Base-by-base conservation (phyloP, 805 yeast species). In the Ogataea glucozyma region DNA sequence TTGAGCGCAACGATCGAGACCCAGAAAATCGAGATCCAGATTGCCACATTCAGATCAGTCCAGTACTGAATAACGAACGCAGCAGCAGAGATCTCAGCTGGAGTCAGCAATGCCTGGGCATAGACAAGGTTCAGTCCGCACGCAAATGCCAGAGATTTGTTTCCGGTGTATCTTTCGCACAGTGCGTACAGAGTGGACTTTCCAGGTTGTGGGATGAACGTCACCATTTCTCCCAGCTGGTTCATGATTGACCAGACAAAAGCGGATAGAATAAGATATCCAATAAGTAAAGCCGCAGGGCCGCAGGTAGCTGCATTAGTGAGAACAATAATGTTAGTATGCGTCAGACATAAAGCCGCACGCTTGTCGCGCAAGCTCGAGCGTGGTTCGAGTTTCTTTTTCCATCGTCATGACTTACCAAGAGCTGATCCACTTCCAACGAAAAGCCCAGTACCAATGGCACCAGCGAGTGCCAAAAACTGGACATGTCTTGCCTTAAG, bases 381-480 rank as follows among this genome's bases (percentile, higher is more conserved):
- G 26, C 26, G 26, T 22, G 26, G 26, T 22, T 7, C 26, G 7
- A 70, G 54, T 2, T 13, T 14, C 23, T 14, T 21, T 17, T 13
- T 21, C 19, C 22, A 6, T 18, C 34, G 23, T 7, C 7, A 4
- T 33, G 12, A 34, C 38, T 34, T 34, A 34, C 38, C 42, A 4
- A 48, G 37, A 16, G 52, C 72, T 9, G 69, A 64, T 30, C 79
- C 79, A n/a, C 74, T 66, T 46, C 79, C 79, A 36, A 76, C 67
- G 44, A 75, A 72, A 36, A 75, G 62, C 35, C 79, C 80, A 12
- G 87, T 81, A 59, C 89, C 89, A 49, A 83, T 80, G 43, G 83
- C 76, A 53, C 87, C 87, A 44, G 86, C 88, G 39, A 83, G 71
- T 20, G 88, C 84, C 43, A 81, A 76, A 78, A 81, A 76, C 61